Evolutionary conservation across 177 flowering plant species (phyloP).

Genomic region (Vitis hybrid): DNA sequence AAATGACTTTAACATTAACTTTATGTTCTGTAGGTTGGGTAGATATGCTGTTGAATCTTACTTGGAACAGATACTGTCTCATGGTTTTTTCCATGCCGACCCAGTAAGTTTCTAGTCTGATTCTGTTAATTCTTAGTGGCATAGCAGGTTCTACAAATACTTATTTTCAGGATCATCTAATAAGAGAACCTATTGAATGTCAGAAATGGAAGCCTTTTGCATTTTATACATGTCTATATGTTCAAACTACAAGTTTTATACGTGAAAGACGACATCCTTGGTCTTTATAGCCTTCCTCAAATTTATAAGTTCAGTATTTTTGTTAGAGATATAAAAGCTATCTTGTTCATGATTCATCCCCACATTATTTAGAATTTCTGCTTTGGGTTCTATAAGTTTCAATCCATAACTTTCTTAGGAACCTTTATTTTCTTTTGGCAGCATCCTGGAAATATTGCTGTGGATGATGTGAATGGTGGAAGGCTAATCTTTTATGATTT

Average conservation of each 20-base stretch:
- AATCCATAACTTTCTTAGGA: background rate
- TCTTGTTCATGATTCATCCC: background rate
- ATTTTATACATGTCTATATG: background rate
- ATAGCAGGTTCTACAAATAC: background rate
- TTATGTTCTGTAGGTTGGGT: constrained; percentile 60
- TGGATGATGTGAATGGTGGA: constrained; percentile 98
- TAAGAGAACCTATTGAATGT: background rate
- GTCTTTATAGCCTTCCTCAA: background rate
- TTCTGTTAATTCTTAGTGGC: background rate
- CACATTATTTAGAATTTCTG: background rate
- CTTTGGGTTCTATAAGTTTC: background rate
- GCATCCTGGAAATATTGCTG: constrained; percentile 99
- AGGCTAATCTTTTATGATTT: constrained; percentile 95
- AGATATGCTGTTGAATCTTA: constrained; percentile 99
- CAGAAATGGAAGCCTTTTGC: background rate
- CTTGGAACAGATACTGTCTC: constrained; percentile 94
- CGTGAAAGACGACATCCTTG: background rate
- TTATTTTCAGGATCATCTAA: background rate
- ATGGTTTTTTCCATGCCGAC: constrained; percentile 99
- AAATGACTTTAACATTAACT: constrained; percentile 2
- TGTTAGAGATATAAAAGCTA: background rate
- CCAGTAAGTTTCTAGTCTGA: constrained; percentile 66
- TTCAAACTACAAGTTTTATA: too few relatives aligned
- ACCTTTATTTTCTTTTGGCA: constrained; percentile 26
- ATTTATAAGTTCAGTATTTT: background rate